Evolutionary conservation across 2,329 filamentous ascomycete species (phyloP), one percentile per base, ranked within the genome.

Genomic region (Dactylellina drechsleri): DNA sequence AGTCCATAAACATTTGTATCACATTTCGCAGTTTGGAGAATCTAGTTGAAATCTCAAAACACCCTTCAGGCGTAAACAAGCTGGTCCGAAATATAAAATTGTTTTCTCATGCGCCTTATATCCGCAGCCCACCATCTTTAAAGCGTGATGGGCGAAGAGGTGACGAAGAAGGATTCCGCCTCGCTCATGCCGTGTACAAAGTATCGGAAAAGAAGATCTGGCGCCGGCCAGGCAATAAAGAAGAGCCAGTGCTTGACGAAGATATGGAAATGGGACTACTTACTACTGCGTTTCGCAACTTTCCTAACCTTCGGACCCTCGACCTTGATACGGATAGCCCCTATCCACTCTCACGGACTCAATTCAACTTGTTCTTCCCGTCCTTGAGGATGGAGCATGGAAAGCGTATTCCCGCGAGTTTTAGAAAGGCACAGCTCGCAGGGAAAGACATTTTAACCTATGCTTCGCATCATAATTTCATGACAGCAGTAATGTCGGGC

Each of bases 291-390:
- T 47, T 66, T 16, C 4, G 15, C 5, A 52, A 57, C 23, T 15
- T 71, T n/a, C 66, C 66, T 1, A 64, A 58, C 40, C 10, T 71
- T 23, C 16, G 41, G 26, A 18, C 40, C 5, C 28, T 71, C 5
- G n/a, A 20, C 18, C 50, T 56, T n/a, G 28, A 36, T 5, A 8
- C 28, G 2, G 36, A 45, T 6, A 1, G 13, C 12, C 20, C 4
- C 16, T 15, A 23, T 15, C n/a, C 15, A 5, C 18, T 67, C 31
- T 49, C 26, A 12, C 56, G 65, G 4, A 23, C 18, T 15, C 56
- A 68, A 10, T 36, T 60, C 4, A 68, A 68, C 16, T 12, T 68
- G 2, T 68, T 61, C 13, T 61, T 50, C 36, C 65, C 65, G 26
- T 54, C 36, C 12, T 31, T 53, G 18, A n/a, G 41, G 16, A 6